A percentile compares a stretch with the other conserved stretches of the same genome.
phyloP scores from a whole-genome alignment of 257 asterid genomes.

The Ilex asprella region DNA sequence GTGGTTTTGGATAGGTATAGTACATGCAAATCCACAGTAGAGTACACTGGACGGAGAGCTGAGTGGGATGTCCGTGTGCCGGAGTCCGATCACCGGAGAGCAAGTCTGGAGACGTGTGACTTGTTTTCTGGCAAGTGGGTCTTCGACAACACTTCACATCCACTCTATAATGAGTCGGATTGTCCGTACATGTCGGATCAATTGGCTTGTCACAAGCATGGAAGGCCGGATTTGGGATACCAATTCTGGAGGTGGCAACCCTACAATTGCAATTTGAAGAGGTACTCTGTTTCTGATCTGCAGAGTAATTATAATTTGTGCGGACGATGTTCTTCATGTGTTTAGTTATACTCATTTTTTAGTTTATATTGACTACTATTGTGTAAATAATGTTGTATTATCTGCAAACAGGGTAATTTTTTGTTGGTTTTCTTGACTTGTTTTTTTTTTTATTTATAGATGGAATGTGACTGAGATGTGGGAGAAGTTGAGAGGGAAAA shows the following conservation, averaged over 20 bases:
- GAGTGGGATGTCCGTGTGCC: constrained; percentile 21
- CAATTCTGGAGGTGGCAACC: constrained; percentile 96
- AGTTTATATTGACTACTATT: too few species aligned
- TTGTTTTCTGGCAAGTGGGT: constrained; percentile 85
- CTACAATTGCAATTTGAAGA: constrained; percentile 47
- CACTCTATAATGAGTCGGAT: constrained; percentile 62
- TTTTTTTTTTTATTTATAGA: constrained; percentile 33
- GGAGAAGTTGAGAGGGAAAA: constrained; percentile 91
- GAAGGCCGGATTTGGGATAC: constrained; percentile 50
- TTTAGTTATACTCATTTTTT: too few species aligned
- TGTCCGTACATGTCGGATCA: constrained; percentile 94
- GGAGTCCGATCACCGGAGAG: constrained; percentile 26
- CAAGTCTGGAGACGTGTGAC: constrained; percentile 37
- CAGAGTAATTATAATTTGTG: not conserved
- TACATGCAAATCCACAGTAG: constrained; percentile 52
- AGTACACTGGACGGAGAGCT: constrained; percentile 64
- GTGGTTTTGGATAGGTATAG: constrained; percentile 53
- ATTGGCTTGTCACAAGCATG: constrained; percentile 77
- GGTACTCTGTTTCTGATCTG: constrained; percentile 13
- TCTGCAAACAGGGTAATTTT: not conserved
- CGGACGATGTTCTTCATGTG: not conserved
- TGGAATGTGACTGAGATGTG: constrained; percentile 80
- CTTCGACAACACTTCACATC: constrained; percentile 55
- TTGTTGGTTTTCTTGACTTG: constrained; percentile 2
- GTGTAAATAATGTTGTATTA: not conserved